Conservation (phyloP, 1,139 yeast species). For the Arxiozyma telluris region DNA sequence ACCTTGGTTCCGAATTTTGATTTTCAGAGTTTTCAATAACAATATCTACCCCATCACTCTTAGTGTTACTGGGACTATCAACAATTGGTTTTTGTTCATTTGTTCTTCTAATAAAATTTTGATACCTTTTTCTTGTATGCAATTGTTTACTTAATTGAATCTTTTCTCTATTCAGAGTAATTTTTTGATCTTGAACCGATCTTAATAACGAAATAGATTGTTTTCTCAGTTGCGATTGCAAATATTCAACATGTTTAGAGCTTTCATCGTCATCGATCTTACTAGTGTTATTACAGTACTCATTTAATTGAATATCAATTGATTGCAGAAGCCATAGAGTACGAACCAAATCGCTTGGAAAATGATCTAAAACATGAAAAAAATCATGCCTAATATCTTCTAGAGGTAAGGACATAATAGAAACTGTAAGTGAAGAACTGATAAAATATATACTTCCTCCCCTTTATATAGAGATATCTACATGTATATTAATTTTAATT, state of each 20-base stretch:
- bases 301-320: constrained; percentile 29
- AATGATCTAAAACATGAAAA: constrained; percentile 35
- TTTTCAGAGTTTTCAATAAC: neutral
- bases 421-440: too few species aligned
- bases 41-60: neutral
- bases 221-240: neutral
- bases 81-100: neutral
- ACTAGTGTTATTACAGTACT: constrained; percentile 9
- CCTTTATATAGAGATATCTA: too few species aligned
- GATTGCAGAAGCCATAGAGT: constrained; percentile 41
- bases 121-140: neutral
- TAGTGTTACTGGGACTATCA: neutral
- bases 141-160: neutral
- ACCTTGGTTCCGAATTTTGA: constrained; percentile 27
- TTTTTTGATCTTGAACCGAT: neutral
- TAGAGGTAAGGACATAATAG: neutral
- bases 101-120: neutral
- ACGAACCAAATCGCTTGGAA: constrained; percentile 42
- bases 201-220: neutral
- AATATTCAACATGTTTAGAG: too few species aligned
- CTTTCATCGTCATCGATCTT: neutral
- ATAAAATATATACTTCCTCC: too few species aligned
- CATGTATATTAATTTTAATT: too few species aligned
- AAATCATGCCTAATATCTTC: neutral
- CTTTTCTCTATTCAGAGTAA: neutral